Evolutionary conservation across 2,329 filamentous ascomycete genomes (phyloP).

Genomic region (Lizonia empirigonia): DNA sequence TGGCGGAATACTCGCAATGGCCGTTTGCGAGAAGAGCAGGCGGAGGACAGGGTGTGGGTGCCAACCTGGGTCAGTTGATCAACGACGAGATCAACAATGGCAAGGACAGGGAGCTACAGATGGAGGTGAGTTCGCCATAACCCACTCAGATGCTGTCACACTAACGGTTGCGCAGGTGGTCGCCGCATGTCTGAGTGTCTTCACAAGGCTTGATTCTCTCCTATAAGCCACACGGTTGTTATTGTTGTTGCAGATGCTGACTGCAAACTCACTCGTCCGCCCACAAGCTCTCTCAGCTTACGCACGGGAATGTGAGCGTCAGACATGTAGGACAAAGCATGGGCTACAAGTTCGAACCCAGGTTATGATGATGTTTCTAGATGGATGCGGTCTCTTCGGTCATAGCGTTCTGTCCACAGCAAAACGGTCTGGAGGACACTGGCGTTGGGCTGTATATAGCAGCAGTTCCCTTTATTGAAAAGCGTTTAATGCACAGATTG

Average conservation of each 20-base stretch:
- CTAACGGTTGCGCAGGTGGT: conserved; percentile 63
- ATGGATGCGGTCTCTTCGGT: conserved; percentile 23
- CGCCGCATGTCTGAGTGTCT: conserved; percentile 94
- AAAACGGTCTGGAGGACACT: conserved; percentile 26
- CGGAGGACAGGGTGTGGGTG: conserved; percentile 82
- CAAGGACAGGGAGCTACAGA: conserved; percentile 93
- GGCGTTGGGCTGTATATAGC: conserved; percentile 31
- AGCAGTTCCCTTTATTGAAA: conserved; percentile 29
- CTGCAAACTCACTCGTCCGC: neutral
- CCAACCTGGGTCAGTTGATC: conserved; percentile 87
- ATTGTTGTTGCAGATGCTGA: conserved; percentile 19
- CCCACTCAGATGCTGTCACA: neutral
- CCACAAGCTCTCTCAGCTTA: neutral
- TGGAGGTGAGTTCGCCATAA: conserved; percentile 70
- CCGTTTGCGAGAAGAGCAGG: conserved; percentile 83
- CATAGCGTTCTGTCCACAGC: conserved; percentile 39
- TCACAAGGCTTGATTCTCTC: conserved; percentile 94
- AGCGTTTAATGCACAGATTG: conserved; percentile 19
- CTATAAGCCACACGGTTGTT: conserved; percentile 62
- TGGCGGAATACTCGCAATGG: conserved; percentile 97
- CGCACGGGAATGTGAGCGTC: neutral
- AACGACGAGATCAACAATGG: conserved; percentile 82
- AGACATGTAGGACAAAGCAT: conserved; percentile 4
- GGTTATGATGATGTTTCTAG: conserved; percentile 10
- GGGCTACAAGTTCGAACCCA: neutral